These are phyloP conservation scores for Ciborinia camelliae DNA, from an alignment of 2,329 filamentous ascomycete species.

Conservation along the genomic window DNA sequence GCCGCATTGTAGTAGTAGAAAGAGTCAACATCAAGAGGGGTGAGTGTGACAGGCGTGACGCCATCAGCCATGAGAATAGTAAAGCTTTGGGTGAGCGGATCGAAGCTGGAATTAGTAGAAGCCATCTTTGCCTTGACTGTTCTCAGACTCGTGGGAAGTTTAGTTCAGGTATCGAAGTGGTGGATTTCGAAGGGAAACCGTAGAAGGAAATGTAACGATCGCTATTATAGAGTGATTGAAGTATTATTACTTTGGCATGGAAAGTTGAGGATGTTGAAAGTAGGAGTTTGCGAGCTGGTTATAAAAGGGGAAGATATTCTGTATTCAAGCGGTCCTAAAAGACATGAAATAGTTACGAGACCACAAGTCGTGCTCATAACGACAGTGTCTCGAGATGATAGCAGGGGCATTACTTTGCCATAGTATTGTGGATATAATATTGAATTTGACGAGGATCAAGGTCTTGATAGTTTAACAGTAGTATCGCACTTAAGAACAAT, in stretches of 20 bases:
- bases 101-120: slow-evolving; percentile 37
- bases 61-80: slow-evolving; percentile 46
- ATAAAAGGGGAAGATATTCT: neutral
- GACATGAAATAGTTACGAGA: slow-evolving; percentile 6
- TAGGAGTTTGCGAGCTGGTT: neutral
- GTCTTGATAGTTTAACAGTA: neutral
- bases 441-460: slow-evolving; percentile 1
- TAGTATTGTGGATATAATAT: slow-evolving; percentile 4
- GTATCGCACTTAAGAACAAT: slow-evolving; percentile 9
- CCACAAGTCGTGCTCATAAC: neutral
- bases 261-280: neutral
- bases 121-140: neutral
- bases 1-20: slow-evolving; percentile 47
- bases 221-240: neutral
- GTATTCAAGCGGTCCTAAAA: neutral
- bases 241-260: neutral
- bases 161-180: neutral
- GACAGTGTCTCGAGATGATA: slow-evolving; percentile 15
- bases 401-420: neutral
- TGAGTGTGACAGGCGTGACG: slow-evolving; percentile 39
- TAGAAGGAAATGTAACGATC: neutral
- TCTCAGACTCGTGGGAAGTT: neutral
- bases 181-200: neutral
- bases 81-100: slow-evolving; percentile 52
- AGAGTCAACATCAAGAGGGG: slow-evolving; percentile 44